Conservation (phyloP, 2,329 filamentous ascomycete species). For the Pseudogymnoascus destructans region DNA sequence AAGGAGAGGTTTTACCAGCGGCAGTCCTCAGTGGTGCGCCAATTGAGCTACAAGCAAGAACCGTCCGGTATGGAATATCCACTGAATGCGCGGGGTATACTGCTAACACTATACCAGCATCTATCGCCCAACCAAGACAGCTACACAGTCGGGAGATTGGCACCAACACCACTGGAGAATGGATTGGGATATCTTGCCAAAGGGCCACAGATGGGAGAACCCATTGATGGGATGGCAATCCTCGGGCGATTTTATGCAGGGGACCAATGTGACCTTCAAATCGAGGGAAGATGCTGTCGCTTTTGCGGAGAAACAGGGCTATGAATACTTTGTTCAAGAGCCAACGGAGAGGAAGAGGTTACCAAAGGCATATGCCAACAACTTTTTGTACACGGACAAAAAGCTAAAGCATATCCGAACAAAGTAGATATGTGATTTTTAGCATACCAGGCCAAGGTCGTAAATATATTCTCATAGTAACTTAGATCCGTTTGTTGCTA, state of each 20-base stretch:
- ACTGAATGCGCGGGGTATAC: background rate
- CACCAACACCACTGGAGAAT: conserved; percentile 80
- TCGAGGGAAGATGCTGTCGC: conserved; percentile 85
- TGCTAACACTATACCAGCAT: conserved; percentile 46
- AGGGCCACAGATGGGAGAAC: conserved; percentile 97
- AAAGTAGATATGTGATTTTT: conserved; percentile 40
- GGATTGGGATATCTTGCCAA: conserved; percentile 91
- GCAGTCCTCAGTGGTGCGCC: conserved; percentile 85
- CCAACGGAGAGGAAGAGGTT: conserved; percentile 75
- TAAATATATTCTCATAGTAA: conserved; percentile 7
- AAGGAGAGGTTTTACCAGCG: conserved; percentile 59
- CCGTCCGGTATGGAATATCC: conserved; percentile 62
- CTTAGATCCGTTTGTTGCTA: background rate
- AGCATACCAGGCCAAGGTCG: background rate
- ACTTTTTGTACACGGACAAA: conserved; percentile 74
- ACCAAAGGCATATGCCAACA: conserved; percentile 93
- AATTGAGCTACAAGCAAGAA: conserved; percentile 82
- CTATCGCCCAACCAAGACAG: conserved; percentile 82
- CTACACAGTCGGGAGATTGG: conserved; percentile 89
- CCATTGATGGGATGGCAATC: conserved; percentile 98
- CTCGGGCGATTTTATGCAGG: conserved; percentile 88
- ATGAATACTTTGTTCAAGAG: conserved; percentile 98
- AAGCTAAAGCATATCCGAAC: conserved; percentile 81
- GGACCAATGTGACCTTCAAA: conserved; percentile 80
- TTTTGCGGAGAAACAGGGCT: conserved; percentile 97